Base-by-base conservation (phyloP, 768 basidiomycete genomes). In the Russula dissimulans region DNA sequence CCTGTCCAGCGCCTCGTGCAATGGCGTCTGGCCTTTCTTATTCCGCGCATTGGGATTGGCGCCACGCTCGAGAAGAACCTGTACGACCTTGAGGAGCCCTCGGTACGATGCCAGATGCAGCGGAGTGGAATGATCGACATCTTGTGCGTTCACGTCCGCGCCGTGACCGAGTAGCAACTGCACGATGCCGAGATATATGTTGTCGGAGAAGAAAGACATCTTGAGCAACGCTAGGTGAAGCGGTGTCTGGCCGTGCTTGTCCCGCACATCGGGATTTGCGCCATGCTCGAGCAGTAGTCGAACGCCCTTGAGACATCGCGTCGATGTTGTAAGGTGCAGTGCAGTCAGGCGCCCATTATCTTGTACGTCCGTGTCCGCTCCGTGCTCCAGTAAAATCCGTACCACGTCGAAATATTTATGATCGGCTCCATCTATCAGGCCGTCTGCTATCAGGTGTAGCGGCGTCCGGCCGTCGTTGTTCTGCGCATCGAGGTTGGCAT, bases 221-320 rank as follows among this genome's bases (percentile, higher is more conserved):
- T 36, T 36, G 34, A 7, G 10, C 34, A 10, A 36, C 34, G 10
- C 34, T 36, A 7, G 34, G 34, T 36, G 34, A 11, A 66, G 79
- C 11, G 53, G 22, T 4, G 15, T 41, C 38, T 39, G 18, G 51
- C 38, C 38, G 2, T 29, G 5, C 2, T 29, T 9, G 1, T 39
- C 26, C 38, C 9, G 51, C 26, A 41, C 3, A 4, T 41, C 10
- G 38, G 14, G 2, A 36, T 18, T 52, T 26, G 51, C 51, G 8
- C 38, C 15, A 41, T n/a, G 39, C 15, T 41, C 17, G 5, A 41
- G 39, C 5, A 53, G 17, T 9, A 41, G 9, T 38, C 15, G 8
- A 5, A 22, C 51, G 6, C 3, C 26, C 9, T 17, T 15, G 22
- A 17, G 8, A 4, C 29, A 8, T 15, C 29, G 15, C 7, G 26